Conservation (phyloP, 176 grass and related monocot species). For the Thinopyrum elongatum region DNA sequence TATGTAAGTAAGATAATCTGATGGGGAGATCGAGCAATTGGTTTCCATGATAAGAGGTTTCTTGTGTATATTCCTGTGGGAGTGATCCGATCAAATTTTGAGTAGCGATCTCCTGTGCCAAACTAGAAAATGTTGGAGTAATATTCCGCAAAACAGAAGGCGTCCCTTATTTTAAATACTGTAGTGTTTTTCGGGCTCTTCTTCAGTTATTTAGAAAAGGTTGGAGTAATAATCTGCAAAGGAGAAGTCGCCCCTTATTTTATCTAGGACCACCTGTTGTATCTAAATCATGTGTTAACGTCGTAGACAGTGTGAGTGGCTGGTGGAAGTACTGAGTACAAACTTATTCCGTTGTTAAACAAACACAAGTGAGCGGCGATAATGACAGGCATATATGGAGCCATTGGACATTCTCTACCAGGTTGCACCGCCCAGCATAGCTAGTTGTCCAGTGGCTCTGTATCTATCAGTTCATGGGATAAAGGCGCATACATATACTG, state of each 20-base stretch:
- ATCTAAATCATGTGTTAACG: neutral
- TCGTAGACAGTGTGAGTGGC: constrained; percentile 1
- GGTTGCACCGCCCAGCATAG: constrained; percentile 19
- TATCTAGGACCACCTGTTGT: neutral
- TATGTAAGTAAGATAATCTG: neutral
- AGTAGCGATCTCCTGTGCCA: neutral
- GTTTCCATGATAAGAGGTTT: neutral
- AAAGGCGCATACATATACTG: neutral
- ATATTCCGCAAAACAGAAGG: neutral
- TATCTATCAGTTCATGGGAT: neutral
- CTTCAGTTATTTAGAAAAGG: neutral
- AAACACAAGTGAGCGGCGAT: constrained; percentile 11
- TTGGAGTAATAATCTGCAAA: neutral
- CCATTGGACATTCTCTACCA: neutral
- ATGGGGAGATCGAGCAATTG: neutral
- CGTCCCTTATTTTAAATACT: neutral
- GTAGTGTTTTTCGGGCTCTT: neutral
- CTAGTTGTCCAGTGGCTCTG: neutral
- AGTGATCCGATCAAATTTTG: neutral
- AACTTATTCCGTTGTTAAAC: constrained; percentile 26
- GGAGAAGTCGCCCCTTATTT: neutral
- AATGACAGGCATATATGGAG: neutral
- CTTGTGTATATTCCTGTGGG: neutral
- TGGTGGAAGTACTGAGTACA: constrained; percentile 37
- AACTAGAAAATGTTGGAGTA: neutral